A percentile compares a stretch with the other conserved stretches of the same genome.
phyloP scores from a whole-genome alignment of 2,329 filamentous ascomycete species.

The Aspergillus ochraceus region DNA sequence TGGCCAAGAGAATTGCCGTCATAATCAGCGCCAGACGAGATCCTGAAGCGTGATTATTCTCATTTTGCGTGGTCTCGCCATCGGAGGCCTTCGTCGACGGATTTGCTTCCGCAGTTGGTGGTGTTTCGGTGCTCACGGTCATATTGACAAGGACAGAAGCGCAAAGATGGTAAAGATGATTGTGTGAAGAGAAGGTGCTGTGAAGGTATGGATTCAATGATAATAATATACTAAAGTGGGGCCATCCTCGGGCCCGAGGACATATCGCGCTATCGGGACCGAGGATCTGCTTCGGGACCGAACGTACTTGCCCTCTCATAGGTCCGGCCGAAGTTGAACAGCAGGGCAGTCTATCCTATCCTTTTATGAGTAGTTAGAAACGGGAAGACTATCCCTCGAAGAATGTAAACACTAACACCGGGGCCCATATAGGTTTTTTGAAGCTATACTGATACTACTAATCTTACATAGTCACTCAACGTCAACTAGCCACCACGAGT shows the following conservation, averaged over 20 bases:
- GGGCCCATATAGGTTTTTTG: no score
- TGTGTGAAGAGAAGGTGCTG: not conserved
- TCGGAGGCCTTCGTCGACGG: not conserved
- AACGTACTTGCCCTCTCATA: not conserved
- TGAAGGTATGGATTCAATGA: not conserved
- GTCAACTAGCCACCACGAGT: not conserved
- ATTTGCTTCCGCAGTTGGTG: not conserved
- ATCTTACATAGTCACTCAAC: no score
- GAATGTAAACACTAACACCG: not conserved
- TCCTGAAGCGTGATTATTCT: not conserved
- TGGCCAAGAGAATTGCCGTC: not conserved
- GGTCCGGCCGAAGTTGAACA: no score
- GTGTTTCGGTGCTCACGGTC: not conserved
- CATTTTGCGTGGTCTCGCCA: not conserved
- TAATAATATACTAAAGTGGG: not conserved
- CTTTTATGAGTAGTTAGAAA: no score
- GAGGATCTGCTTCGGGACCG: not conserved
- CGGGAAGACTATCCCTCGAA: not conserved
- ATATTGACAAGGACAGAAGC: not conserved
- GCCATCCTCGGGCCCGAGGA: not conserved
- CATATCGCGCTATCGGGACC: not conserved
- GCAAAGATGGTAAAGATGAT: not conserved
- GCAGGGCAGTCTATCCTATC: no score
- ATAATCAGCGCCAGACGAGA: not conserved
- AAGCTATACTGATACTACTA: no score